Conservation (phyloP, 2,329 filamentous ascomycete genomes). For the Hypomyces perniciosus region DNA sequence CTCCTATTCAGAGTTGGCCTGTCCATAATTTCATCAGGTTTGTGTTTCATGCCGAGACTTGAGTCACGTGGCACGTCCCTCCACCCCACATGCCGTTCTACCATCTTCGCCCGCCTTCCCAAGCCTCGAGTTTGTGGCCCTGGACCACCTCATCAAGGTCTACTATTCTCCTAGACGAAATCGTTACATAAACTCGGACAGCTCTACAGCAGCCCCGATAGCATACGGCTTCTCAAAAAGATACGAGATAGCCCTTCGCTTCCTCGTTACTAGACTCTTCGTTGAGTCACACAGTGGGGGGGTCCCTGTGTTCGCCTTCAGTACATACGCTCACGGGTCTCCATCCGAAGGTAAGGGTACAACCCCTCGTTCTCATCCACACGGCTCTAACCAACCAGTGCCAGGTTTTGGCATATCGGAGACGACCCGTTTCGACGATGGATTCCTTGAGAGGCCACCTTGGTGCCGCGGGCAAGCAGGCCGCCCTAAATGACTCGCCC, state of each 20-base stretch:
- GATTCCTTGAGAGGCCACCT: conserved; percentile 12
- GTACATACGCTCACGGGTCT: neutral
- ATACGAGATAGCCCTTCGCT: neutral
- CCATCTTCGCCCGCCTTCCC: conserved; percentile 12
- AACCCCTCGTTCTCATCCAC: conserved; percentile 5
- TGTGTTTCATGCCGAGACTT: neutral
- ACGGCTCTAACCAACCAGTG: conserved; percentile 1
- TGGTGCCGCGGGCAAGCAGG: conserved; percentile 24
- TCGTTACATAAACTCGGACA: too few species aligned
- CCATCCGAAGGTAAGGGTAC: conserved; percentile 4
- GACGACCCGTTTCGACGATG: conserved; percentile 3
- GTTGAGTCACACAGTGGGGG: conserved; percentile 1
- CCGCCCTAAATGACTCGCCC: conserved; percentile 35
- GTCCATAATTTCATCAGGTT: too few species aligned
- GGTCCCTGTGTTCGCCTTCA: neutral
- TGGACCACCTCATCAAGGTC: neutral
- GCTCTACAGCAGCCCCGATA: too few species aligned
- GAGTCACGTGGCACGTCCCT: conserved; percentile 9
- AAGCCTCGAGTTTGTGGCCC: conserved; percentile 7
- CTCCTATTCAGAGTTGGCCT: too few species aligned
- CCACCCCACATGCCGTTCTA: conserved; percentile 12
- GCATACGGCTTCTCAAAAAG: neutral
- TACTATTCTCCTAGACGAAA: neutral
- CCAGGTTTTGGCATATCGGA: neutral
- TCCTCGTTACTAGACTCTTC: conserved; percentile 1